Evolutionary conservation across 176 grass and related monocot species (phyloP).

Genomic region (Alloteropsis semialata): DNA sequence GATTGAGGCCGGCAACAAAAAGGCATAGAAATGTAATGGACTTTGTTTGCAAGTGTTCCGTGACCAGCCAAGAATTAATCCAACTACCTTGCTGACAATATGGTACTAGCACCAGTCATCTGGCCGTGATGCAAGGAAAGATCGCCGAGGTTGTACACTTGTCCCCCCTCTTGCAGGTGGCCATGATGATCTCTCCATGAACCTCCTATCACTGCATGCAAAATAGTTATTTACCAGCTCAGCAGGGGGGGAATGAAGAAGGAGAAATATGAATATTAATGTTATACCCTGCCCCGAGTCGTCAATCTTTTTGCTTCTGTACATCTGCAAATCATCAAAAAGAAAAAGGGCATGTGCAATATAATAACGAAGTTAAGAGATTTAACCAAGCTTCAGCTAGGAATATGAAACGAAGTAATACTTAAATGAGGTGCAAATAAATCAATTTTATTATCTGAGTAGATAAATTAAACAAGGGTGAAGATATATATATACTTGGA

Average conservation of each 20-base stretch:
- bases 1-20: not conserved
- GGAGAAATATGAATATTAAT: too few species aligned
- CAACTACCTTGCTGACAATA: conserved; percentile 48
- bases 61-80: not conserved
- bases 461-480: not conserved
- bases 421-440: not conserved
- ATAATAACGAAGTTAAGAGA: not conserved
- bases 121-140: conserved; percentile 33
- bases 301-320: conserved; percentile 72
- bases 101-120: conserved; percentile 11
- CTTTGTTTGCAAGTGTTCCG: conserved; percentile 17
- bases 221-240: not conserved
- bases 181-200: conserved; percentile 21
- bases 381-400: not conserved
- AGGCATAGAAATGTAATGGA: conserved; percentile 6
- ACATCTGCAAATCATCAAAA: conserved; percentile 53
- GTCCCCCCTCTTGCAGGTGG: not conserved
- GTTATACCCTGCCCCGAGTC: conserved; percentile 48
- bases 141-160: conserved; percentile 31
- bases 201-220: conserved; percentile 32
- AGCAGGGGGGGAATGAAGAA: too few species aligned
- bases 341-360: not conserved
- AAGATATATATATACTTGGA: conserved; percentile 55
- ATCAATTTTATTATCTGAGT: not conserved
- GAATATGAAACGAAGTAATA: not conserved